Percentiles rank a stretch among this genome's conserved stretches.
Conservation (phyloP, 164 flowering plant species). For the Echeveria elegans region DNA sequence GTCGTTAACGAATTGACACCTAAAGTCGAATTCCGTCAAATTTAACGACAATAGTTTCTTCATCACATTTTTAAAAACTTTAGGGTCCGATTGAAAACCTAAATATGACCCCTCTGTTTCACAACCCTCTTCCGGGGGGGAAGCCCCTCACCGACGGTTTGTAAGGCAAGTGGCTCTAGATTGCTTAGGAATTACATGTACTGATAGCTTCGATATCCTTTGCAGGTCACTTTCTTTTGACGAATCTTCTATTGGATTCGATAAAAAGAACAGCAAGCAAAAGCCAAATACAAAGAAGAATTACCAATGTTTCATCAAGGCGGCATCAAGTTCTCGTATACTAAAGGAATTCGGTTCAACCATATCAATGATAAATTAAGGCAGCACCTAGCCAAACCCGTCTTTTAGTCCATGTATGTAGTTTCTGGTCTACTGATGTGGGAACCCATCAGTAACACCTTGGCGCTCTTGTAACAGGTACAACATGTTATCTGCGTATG, state of each 20-base stretch:
- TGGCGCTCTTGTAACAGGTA: neutral
- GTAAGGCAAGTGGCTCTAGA: no score
- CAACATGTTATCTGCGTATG: neutral
- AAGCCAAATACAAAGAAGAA: conserved; percentile 52
- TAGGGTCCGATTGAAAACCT: no score
- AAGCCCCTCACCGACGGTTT: no score
- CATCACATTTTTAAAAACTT: no score
- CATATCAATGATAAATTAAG: conserved; percentile 38
- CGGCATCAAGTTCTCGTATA: conserved; percentile 35
- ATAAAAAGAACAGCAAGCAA: conserved; percentile 50
- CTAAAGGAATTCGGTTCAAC: conserved; percentile 41
- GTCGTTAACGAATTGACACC: no score
- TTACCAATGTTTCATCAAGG: conserved; percentile 53
- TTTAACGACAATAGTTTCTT: no score
- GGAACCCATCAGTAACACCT: neutral
- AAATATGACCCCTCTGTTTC: no score
- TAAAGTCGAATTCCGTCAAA: no score
- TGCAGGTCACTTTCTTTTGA: conserved; percentile 72
- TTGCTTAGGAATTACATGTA: neutral
- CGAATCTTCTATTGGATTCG: conserved; percentile 49
- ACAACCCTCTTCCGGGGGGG: no score
- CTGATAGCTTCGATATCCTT: neutral
- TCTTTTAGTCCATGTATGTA: neutral
- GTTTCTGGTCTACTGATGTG: neutral
- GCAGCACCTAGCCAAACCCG: no score